Percentiles rank a stretch among this genome's conserved stretches.
These are phyloP conservation scores for Pythium vanterpoolii DNA, from an alignment of 352 stramenopile genomes.

Conservation along the genomic window DNA sequence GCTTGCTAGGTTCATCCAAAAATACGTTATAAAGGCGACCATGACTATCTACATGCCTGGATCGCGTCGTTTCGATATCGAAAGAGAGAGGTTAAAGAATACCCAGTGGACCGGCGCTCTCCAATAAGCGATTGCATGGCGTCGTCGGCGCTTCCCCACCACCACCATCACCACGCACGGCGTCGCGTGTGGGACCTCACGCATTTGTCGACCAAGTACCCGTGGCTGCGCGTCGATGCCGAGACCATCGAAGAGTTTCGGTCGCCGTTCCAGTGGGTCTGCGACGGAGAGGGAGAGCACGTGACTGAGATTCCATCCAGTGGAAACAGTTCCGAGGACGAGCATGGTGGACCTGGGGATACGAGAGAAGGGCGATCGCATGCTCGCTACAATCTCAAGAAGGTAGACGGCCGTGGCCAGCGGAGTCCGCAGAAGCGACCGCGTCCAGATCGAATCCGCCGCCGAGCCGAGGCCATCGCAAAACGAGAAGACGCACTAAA, in stretches of 20 bases:
- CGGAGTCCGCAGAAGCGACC: neutral
- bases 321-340: neutral
- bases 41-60: too few species aligned
- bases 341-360: neutral
- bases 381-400: conserved; percentile 4
- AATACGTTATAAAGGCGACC: too few species aligned
- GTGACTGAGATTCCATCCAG: neutral
- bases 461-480: neutral
- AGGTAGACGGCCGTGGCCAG: neutral
- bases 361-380: neutral
- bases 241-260: conserved; percentile 64
- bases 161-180: neutral
- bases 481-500: neutral
- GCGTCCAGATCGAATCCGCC: neutral
- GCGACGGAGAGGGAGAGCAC: conserved; percentile 1
- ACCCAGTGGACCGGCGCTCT: too few species aligned
- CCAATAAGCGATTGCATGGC: too few species aligned
- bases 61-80: conserved; percentile 16
- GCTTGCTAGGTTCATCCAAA: too few species aligned
- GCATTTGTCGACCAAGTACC: conserved; percentile 63
- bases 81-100: neutral
- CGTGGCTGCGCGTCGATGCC: conserved; percentile 66
- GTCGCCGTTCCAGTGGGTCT: conserved; percentile 52
- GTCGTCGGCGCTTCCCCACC: neutral
- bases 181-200: conserved; percentile 45